Evolutionary conservation across 306 rosid genomes (phyloP).

Genomic region (Cicer chorassanicum): DNA sequence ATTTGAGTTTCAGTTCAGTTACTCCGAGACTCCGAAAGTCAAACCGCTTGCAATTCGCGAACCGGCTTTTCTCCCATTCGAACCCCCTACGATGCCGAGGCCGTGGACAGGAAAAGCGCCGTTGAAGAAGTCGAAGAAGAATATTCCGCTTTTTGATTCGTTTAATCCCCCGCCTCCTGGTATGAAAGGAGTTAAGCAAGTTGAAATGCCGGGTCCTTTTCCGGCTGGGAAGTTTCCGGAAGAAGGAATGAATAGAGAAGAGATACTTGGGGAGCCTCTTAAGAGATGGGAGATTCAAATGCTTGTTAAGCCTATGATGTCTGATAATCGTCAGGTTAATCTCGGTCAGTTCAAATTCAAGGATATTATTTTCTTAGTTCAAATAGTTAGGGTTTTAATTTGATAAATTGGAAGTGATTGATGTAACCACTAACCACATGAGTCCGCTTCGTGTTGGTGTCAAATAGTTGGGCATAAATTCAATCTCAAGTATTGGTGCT

Average conservation of each 20-base stretch:
- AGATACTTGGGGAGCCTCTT: slow-evolving; percentile 85
- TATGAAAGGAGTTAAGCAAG: slow-evolving; percentile 60
- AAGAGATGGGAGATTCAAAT: slow-evolving; percentile 77
- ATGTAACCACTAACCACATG: too few species aligned
- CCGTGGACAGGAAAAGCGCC: slow-evolving; percentile 99
- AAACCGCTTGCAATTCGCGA: slow-evolving; percentile 90
- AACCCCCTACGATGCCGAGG: slow-evolving; percentile 86
- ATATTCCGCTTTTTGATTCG: slow-evolving; percentile 75
- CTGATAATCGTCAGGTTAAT: slow-evolving; percentile 87
- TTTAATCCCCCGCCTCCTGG: slow-evolving; percentile 61
- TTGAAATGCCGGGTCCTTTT: slow-evolving; percentile 76
- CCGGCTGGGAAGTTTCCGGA: slow-evolving; percentile 57
- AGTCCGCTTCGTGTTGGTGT: too few species aligned
- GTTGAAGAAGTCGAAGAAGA: slow-evolving; percentile 78
- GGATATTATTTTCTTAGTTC: not conserved
- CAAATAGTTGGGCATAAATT: too few species aligned
- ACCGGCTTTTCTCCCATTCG: slow-evolving; percentile 90
- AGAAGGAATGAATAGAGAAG: slow-evolving; percentile 66
- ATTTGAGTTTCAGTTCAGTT: slow-evolving; percentile 89
- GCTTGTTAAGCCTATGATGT: slow-evolving; percentile 64
- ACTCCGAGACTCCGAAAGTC: slow-evolving; percentile 89
- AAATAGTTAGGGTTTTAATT: not conserved
- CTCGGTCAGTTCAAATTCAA: slow-evolving; percentile 61
- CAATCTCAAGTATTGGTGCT: too few species aligned
- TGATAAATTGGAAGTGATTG: too few species aligned